Base-by-base conservation (phyloP, 2,329 filamentous ascomycete genomes). In the Fusarium succisae region DNA sequence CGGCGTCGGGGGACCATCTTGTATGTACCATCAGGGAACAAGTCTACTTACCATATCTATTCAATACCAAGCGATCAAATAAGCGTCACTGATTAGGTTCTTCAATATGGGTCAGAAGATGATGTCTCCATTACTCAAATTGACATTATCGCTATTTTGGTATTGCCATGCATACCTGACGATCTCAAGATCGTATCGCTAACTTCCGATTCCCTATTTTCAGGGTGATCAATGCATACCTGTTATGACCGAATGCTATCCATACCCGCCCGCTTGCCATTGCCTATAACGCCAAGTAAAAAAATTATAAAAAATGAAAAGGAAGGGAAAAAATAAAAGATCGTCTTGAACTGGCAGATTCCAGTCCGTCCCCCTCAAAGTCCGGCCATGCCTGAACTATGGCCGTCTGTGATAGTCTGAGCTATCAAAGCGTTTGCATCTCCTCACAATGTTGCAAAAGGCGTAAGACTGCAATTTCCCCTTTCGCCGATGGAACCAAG, bases 1-100 rank as follows among this genome's bases (percentile, higher is more conserved):
- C 77, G 83, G 84, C 83, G 84, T 83, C 79, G 73, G 81, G 82
- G 77, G 79, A 80, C 76, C 75, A 79, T 80, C 72, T 81, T 81
- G 74, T 79, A 80, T 80, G 79, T 78, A 80, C 72, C 73, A 81
- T 71, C 68, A 77, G 70, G 78, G 78, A 68, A 70, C 76, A 74
- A 76, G 74, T 76, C 76, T 79, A 79, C 77, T 79, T 79, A 79
- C 69, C 76, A 73, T 69, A 75, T 74, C 62, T 69, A 68, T 77
- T 74, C 72, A 72, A 77, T 78, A 77, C 61, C 63, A 72, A 79
- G 76, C 77, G 71, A 79, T 77, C 68, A 71, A 75, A 63, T 39
- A 53, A 68, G 22, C 59, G 43, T 28, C 30, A 62, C 30, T 20
- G 12, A 35, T 14, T 15, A 20, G 45, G 14, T 48, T 20, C 15